Percentiles rank a stretch among this genome's conserved stretches.
These are phyloP conservation scores for Solanum corneliomulleri DNA, from an alignment of 257 asterid genomes.

Conservation along the genomic window DNA sequence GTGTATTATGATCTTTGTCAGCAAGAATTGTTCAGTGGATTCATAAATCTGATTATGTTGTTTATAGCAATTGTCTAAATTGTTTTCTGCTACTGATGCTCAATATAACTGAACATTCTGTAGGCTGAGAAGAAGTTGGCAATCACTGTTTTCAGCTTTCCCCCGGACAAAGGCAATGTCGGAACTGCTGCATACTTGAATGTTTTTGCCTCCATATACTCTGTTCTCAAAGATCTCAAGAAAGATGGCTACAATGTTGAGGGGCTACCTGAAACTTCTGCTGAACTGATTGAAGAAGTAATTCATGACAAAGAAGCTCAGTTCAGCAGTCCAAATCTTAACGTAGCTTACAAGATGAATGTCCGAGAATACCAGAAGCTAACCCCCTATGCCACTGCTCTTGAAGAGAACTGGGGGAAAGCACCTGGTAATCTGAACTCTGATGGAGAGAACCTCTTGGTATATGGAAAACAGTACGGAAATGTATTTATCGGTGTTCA, in stretches of 20 bases:
- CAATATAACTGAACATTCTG: neutral
- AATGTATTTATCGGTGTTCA: slow-evolving; percentile 88
- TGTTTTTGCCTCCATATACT: slow-evolving; percentile 75
- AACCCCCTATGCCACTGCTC: slow-evolving; percentile 68
- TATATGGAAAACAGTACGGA: slow-evolving; percentile 82
- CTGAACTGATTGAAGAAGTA: slow-evolving; percentile 71
- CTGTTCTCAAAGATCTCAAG: slow-evolving; percentile 74
- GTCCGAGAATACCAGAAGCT: slow-evolving; percentile 81
- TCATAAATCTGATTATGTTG: neutral
- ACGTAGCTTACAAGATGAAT: slow-evolving; percentile 74
- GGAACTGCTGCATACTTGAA: slow-evolving; percentile 95
- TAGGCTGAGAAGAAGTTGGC: slow-evolving; percentile 84
- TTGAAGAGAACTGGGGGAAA: slow-evolving; percentile 98
- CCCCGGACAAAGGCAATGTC: slow-evolving; percentile 97
- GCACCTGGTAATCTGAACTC: slow-evolving; percentile 94
- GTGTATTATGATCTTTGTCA: neutral
- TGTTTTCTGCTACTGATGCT: neutral
- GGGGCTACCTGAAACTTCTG: slow-evolving; percentile 82
- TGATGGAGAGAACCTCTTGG: slow-evolving; percentile 88
- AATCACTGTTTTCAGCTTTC: slow-evolving; percentile 93
- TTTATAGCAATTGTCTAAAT: neutral
- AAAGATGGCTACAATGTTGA: slow-evolving; percentile 75
- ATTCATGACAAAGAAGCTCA: slow-evolving; percentile 96
- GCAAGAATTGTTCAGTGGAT: neutral
- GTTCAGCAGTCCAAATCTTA: slow-evolving; percentile 92